Percentiles rank a stretch among this genome's conserved stretches.
These are phyloP conservation scores for Ulmus americana DNA, from an alignment of 331 rosid genomes.

Conservation along the genomic window DNA sequence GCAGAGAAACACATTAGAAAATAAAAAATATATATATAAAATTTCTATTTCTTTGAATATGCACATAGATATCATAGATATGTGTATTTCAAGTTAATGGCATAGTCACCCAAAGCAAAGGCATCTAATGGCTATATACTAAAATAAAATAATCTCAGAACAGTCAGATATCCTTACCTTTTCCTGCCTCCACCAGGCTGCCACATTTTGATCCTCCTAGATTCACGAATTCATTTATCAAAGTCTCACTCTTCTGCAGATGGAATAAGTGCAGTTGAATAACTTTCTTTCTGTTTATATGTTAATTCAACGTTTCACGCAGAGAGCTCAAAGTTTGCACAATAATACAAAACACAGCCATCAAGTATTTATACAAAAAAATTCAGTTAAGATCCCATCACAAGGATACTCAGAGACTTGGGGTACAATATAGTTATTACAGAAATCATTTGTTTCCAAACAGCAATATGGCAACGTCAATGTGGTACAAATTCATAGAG, in stretches of 20 bases:
- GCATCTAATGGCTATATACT: not conserved
- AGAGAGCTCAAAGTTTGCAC: no score
- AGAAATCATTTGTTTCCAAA: no score
- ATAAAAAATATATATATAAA: not conserved
- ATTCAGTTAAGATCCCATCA: no score
- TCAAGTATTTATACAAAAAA: no score
- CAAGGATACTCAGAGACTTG: no score
- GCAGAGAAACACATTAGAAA: slow-evolving; percentile 3
- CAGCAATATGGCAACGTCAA: no score
- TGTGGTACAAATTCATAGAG: no score
- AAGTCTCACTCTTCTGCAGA: slow-evolving; percentile 45
- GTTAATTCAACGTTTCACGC: no score
- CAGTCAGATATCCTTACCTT: slow-evolving; percentile 43
- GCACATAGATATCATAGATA: not conserved
- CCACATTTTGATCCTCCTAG: slow-evolving; percentile 66
- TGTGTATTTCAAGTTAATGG: not conserved
- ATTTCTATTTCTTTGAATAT: not conserved
- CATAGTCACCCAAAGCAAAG: not conserved
- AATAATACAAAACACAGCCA: no score
- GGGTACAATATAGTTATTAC: no score
- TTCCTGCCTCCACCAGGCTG: slow-evolving; percentile 57
- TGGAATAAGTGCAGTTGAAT: slow-evolving; percentile 13
- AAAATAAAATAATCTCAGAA: not conserved
- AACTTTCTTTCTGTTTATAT: not conserved
- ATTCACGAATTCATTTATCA: slow-evolving; percentile 40